phyloP scores from a whole-genome alignment of 805 yeast genomes.

The Lipomyces oligophaga region DNA sequence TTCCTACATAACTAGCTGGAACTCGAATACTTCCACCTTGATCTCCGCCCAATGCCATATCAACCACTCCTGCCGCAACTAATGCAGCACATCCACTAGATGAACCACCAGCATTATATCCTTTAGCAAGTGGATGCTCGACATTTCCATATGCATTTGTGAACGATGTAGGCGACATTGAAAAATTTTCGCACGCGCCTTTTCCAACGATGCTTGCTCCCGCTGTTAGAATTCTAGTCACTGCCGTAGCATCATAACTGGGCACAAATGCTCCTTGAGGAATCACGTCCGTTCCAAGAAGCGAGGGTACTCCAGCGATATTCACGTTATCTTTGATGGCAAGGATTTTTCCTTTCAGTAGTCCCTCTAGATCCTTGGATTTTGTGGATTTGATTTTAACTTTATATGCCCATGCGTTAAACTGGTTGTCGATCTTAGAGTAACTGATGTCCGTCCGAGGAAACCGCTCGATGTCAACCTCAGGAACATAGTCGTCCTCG shows the following conservation, averaged over 20 bases:
- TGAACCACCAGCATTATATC: conserved; percentile 48
- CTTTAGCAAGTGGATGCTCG: conserved; percentile 43
- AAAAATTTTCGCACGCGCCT: conserved; percentile 41
- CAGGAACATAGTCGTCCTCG: conserved; percentile 35
- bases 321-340: conserved; percentile 40
- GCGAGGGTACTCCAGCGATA: conserved; percentile 40
- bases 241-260: conserved; percentile 40
- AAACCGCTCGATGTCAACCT: conserved; percentile 36
- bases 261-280: conserved; percentile 37
- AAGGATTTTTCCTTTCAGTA: conserved; percentile 35
- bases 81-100: conserved; percentile 55
- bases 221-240: conserved; percentile 38
- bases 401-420: conserved; percentile 38
- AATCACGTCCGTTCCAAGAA: conserved; percentile 39
- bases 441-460: conserved; percentile 36
- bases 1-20: conserved; percentile 45
- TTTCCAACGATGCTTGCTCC: conserved; percentile 40
- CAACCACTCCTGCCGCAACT: conserved; percentile 48
- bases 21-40: conserved; percentile 51
- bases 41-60: conserved; percentile 48
- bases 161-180: conserved; percentile 38
- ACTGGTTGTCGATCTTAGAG: conserved; percentile 35
- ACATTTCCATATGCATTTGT: conserved; percentile 44
- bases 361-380: conserved; percentile 28
- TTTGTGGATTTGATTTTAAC: conserved; percentile 33